phyloP scores from a whole-genome alignment of 2,329 filamentous ascomycete genomes.

The Botryosphaeria dothidea region DNA sequence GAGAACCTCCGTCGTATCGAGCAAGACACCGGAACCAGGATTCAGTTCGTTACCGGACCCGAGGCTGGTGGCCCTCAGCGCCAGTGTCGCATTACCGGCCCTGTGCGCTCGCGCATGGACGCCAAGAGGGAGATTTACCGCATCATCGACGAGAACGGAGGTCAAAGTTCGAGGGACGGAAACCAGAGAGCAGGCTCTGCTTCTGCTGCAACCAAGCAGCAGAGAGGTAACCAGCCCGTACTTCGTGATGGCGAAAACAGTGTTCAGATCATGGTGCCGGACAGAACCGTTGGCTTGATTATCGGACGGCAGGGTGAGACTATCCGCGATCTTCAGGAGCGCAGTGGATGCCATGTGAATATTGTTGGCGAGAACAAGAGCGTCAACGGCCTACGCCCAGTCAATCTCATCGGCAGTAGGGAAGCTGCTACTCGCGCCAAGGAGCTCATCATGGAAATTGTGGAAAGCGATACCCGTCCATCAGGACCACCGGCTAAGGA shows the following conservation, averaged over 20 bases:
- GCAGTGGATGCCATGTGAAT: constrained; percentile 92
- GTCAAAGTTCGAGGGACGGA: constrained; percentile 39
- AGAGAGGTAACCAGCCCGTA: constrained; percentile 41
- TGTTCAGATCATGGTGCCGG: constrained; percentile 91
- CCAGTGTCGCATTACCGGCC: constrained; percentile 83
- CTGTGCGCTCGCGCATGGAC: constrained; percentile 68
- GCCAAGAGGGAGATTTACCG: constrained; percentile 82
- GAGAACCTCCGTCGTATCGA: constrained; percentile 88
- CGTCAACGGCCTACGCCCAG: constrained; percentile 82
- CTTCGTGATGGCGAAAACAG: constrained; percentile 80
- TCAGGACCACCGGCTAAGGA: constrained; percentile 38
- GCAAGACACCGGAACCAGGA: constrained; percentile 75
- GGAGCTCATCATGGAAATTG: constrained; percentile 88
- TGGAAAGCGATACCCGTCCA: constrained; percentile 74
- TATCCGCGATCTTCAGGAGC: constrained; percentile 87
- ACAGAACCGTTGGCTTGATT: constrained; percentile 88
- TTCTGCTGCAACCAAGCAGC: constrained; percentile 26
- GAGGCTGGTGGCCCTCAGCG: constrained; percentile 71
- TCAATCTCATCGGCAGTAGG: constrained; percentile 82
- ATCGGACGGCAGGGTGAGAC: constrained; percentile 94
- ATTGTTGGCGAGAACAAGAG: constrained; percentile 93
- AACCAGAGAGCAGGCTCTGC: not conserved
- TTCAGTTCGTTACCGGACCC: constrained; percentile 81
- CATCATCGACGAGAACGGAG: constrained; percentile 84
- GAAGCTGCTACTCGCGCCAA: constrained; percentile 76